Percentiles rank a stretch among this genome's conserved stretches.
phyloP scores from a whole-genome alignment of 331 rosid genomes.

The Quercus lobata region DNA sequence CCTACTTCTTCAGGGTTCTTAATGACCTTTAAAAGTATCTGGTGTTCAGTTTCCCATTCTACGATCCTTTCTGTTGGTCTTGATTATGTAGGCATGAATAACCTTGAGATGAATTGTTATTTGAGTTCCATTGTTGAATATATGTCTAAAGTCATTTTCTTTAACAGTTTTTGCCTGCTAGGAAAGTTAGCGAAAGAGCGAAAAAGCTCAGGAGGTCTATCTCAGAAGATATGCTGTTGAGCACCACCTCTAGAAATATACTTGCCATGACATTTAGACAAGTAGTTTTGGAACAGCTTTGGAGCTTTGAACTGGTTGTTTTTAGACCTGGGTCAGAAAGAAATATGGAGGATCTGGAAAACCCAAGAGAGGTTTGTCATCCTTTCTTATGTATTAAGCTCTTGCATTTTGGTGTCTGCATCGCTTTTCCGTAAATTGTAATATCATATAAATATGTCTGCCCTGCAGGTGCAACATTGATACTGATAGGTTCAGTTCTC shows the following conservation, averaged over 20 bases:
- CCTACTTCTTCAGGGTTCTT: neutral
- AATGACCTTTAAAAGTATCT: neutral
- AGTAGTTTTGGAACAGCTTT: conserved; percentile 75
- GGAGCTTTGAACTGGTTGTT: conserved; percentile 64
- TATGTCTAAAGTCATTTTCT: conserved; percentile 10
- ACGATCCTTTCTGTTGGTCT: neutral
- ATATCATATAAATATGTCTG: conserved; percentile 55
- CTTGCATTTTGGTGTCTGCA: conserved; percentile 9
- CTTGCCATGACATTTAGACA: conserved; percentile 93
- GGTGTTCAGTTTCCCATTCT: neutral
- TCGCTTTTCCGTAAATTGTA: conserved; percentile 40
- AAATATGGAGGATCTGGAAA: conserved; percentile 78
- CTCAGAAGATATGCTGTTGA: conserved; percentile 43
- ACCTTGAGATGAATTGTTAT: conserved; percentile 5
- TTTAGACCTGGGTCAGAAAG: conserved; percentile 75
- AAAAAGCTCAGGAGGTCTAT: conserved; percentile 61
- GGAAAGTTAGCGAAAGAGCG: conserved; percentile 74
- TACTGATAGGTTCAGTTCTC: conserved; percentile 90
- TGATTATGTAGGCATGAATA: conserved; percentile 1
- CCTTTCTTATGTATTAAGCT: conserved; percentile 8
- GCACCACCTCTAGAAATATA: conserved; percentile 53
- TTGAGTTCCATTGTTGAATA: neutral
- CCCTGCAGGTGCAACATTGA: conserved; percentile 83
- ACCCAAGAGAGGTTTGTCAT: conserved; percentile 70
- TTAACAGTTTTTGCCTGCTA: conserved; percentile 79